Evolutionary conservation across 163 green algal species (phyloP), one percentile per base, ranked within the genome.

Genomic region (Chloroidium sp.): DNA sequence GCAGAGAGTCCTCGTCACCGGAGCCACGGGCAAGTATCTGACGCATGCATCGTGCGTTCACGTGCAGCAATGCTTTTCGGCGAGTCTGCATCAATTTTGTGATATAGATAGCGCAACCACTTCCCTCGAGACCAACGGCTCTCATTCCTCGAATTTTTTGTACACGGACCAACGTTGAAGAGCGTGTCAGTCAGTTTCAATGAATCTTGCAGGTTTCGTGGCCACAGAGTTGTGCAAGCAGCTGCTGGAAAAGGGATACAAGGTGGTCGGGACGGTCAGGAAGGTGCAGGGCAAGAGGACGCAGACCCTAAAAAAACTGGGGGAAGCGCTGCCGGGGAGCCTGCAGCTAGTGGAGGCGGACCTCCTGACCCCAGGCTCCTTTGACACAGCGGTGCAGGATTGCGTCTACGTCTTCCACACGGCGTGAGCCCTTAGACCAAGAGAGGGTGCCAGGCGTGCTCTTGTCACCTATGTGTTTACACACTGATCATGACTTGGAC

Each of bases 381-480:
- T 97, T 79, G 86, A 92, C 69, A 36, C 68, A 0, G 88, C 86
- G 1, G 69, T 93, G 1, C n/a, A 79, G 2, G 88, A 90, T 64
- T 77, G 78, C 77, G 1, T 77, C 3, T 92, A 88, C 61, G 79
- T 97, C 0, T 95, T 97, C 82, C 93, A 97, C 82, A 87, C 90
- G 4, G 93, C 93, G 36, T 93, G 84, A 36, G 36, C 79, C 68
- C 60, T 61, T 72, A 57, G n/a, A 0, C 3, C 62, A 58, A 3
- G 1, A 76, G 14, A 57, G 3, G n/a, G 75, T 62, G 36, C 4
- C 3, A 14, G 61, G 62, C 10, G 58, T 81, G 60, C 69, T 57
- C 13, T 59, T 58, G 72, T 59, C 36, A 62, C 14, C 69, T 2
- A 58, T 2, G 58, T 77, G 57, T 74, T 36, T 36, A 36, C 36